Evolutionary conservation across 2,329 filamentous ascomycete genomes (phyloP).

Genomic region (Nemania serpens): DNA sequence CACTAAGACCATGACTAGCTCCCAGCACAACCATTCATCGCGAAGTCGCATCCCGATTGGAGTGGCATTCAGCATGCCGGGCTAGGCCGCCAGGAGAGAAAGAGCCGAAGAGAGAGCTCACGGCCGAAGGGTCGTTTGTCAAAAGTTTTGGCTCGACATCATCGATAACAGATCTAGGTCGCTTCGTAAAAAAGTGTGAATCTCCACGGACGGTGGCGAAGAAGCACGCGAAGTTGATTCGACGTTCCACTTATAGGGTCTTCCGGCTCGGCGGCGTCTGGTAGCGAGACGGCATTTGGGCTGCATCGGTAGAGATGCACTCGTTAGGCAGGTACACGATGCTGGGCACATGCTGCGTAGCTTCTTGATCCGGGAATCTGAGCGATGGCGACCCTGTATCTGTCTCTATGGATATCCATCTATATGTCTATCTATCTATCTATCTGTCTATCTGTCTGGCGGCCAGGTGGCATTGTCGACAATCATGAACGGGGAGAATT

Average conservation of each 20-base stretch:
- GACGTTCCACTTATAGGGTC: conserved; percentile 20
- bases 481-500: not conserved
- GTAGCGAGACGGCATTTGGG: conserved; percentile 28
- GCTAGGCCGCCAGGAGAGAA: conserved; percentile 18
- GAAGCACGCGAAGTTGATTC: conserved; percentile 4
- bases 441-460: conserved; percentile 2
- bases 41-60: conserved; percentile 24
- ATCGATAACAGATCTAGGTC: conserved; percentile 17
- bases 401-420: not conserved
- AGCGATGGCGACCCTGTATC: conserved; percentile 11
- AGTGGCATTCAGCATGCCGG: conserved; percentile 21
- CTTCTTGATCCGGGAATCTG: conserved; percentile 22
- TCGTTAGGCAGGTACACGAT: conserved; percentile 31
- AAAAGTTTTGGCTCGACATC: not conserved
- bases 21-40: conserved; percentile 9
- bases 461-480: not conserved
- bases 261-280: conserved; percentile 22
- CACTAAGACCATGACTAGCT: conserved; percentile 8
- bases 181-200: not conserved
- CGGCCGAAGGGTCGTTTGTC: conserved; percentile 1
- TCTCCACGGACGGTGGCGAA: conserved; percentile 10
- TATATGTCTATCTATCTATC: not conserved
- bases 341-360: conserved; percentile 25
- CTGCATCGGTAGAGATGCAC: conserved; percentile 30
- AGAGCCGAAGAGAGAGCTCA: conserved; percentile 4